phyloP scores from a whole-genome alignment of 2,329 filamentous ascomycete species.

The Zymoseptoria ardabiliae region DNA sequence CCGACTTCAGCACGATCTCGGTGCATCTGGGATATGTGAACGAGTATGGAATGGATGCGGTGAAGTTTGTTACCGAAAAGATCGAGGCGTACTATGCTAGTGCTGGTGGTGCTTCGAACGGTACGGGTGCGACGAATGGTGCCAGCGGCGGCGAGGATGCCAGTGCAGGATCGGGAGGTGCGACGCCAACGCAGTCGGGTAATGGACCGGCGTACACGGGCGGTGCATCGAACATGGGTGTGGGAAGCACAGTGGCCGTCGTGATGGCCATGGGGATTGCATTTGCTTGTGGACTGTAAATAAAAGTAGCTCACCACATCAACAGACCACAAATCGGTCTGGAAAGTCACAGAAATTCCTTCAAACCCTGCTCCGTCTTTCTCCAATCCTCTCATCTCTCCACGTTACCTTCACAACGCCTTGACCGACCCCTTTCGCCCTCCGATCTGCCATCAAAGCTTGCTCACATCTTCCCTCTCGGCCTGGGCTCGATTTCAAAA shows the following conservation, averaged over 20 bases:
- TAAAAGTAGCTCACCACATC: not conserved
- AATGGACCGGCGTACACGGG: not conserved
- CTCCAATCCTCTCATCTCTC: no score
- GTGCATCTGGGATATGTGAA: conserved; percentile 14
- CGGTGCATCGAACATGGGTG: not conserved
- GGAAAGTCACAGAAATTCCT: no score
- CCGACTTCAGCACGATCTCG: conserved; percentile 7
- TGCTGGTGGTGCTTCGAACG: not conserved
- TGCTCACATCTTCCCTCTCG: no score
- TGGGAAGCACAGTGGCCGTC: not conserved
- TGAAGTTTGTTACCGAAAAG: conserved; percentile 10
- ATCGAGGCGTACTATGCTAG: conserved; percentile 5
- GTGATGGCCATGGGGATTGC: not conserved
- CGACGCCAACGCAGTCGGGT: not conserved
- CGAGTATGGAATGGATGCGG: conserved; percentile 11
- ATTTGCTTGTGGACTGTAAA: not conserved
- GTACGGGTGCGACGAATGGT: conserved; percentile 2
- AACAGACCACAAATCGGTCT: no score
- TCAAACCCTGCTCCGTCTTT: no score
- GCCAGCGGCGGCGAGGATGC: not conserved
- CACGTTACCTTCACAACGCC: no score
- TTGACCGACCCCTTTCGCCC: no score
- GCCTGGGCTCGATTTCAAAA: no score
- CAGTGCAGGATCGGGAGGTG: no score
- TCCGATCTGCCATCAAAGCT: no score